phyloP scores from a whole-genome alignment of 768 basidiomycete genomes.

The Tephrocybe rancida region DNA sequence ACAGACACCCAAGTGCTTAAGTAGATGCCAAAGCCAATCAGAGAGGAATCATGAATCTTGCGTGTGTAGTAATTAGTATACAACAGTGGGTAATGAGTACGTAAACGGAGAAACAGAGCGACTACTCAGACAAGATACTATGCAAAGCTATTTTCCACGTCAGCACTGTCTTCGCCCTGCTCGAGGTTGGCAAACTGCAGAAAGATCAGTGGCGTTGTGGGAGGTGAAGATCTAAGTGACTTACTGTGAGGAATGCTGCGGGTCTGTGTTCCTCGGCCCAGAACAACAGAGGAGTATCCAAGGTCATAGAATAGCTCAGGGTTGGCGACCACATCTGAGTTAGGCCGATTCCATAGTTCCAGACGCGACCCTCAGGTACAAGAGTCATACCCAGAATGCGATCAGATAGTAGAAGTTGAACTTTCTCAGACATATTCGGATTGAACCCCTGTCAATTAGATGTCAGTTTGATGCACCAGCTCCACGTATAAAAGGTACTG shows the following conservation, averaged over 20 bases:
- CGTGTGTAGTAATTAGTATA: slow-evolving; percentile 16
- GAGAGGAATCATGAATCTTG: slow-evolving; percentile 2
- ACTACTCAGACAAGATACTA: slow-evolving; percentile 37
- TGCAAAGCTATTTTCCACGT: slow-evolving; percentile 94
- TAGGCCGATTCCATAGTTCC: slow-evolving; percentile 96
- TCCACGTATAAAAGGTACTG: slow-evolving; percentile 18
- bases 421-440: slow-evolving; percentile 97
- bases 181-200: slow-evolving; percentile 87
- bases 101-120: slow-evolving; percentile 7
- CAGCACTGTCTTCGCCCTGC: slow-evolving; percentile 89
- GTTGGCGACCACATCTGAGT: slow-evolving; percentile 90
- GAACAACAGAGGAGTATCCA: slow-evolving; percentile 94
- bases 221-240: slow-evolving; percentile 27
- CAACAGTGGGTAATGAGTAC: slow-evolving; percentile 13
- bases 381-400: slow-evolving; percentile 95
- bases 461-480: slow-evolving; percentile 2
- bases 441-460: slow-evolving; percentile 75
- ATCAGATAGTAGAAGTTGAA: slow-evolving; percentile 91
- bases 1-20: neutral
- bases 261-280: slow-evolving; percentile 97
- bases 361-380: slow-evolving; percentile 91
- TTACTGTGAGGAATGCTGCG: slow-evolving; percentile 88
- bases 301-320: slow-evolving; percentile 77
- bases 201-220: slow-evolving; percentile 2
- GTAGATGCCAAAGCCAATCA: neutral